Evolutionary conservation across 345 rosid species (phyloP).

Genomic region (Stellera chamaejasme): DNA sequence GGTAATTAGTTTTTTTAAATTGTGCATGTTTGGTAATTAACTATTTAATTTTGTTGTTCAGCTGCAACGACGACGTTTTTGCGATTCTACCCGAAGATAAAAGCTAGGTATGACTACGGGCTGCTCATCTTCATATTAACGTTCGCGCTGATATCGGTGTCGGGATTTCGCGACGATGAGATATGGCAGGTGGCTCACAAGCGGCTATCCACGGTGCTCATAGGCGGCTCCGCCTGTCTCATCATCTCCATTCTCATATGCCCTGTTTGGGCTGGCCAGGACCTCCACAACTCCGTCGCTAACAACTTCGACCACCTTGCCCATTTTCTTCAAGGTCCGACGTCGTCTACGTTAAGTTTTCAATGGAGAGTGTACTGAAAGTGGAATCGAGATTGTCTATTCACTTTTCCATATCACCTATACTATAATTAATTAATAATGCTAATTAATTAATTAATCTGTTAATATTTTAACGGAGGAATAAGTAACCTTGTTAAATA

Average conservation of each 20-base stretch:
- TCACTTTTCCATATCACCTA: no score
- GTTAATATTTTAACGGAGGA: no score
- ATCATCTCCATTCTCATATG: constrained; percentile 38
- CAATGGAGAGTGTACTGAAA: no score
- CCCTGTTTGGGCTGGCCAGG: constrained; percentile 72
- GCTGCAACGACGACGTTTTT: constrained; percentile 56
- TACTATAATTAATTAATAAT: no score
- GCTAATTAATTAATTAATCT: no score
- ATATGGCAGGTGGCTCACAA: constrained; percentile 40
- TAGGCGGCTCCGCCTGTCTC: constrained; percentile 46
- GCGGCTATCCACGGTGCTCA: constrained; percentile 55
- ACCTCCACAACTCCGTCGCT: constrained; percentile 47
- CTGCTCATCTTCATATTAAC: constrained; percentile 67
- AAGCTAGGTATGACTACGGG: constrained; percentile 85
- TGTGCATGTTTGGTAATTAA: no score
- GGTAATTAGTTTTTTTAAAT: no score
- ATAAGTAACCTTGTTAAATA: no score
- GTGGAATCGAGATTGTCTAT: no score
- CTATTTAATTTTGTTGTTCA: constrained; percentile 15
- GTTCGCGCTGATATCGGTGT: constrained; percentile 59
- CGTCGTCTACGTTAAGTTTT: no score
- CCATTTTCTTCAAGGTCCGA: constrained; percentile 57
- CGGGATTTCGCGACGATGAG: constrained; percentile 53
- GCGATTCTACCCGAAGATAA: constrained; percentile 65
- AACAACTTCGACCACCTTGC: constrained; percentile 48